A percentile compares a stretch with the other conserved stretches of the same genome.
phyloP scores from a whole-genome alignment of 169 alveolate species.

The Cyclospora cayetanensis region DNA sequence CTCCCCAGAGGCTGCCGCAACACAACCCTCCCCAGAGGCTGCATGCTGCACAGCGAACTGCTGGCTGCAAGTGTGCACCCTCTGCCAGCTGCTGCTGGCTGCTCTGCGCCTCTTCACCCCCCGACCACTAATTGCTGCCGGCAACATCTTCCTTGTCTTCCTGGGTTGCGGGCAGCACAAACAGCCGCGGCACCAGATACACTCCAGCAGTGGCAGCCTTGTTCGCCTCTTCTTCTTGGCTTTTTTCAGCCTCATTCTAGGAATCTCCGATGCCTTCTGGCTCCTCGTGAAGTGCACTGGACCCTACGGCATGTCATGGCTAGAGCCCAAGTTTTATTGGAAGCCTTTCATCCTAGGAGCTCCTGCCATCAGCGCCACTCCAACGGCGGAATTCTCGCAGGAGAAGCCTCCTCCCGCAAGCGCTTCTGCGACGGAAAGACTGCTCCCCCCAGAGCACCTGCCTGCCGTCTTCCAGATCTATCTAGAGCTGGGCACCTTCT shows the following conservation, averaged over 20 bases:
- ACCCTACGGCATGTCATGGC: constrained; percentile 63
- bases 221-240: constrained; percentile 44
- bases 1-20: no score
- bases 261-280: constrained; percentile 58
- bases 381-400: not conserved
- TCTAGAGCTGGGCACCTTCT: constrained; percentile 31
- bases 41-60: not conserved
- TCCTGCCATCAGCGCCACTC: not conserved
- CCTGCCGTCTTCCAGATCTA: constrained; percentile 62
- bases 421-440: not conserved
- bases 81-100: constrained; percentile 38
- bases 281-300: constrained; percentile 69
- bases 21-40: no score
- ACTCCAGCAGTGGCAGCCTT: constrained; percentile 6
- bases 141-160: constrained; percentile 53
- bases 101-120: constrained; percentile 51
- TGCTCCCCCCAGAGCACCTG: constrained; percentile 22
- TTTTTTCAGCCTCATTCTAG: constrained; percentile 29
- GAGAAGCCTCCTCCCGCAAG: not conserved
- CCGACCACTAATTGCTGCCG: constrained; percentile 43
- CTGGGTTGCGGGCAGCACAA: not conserved
- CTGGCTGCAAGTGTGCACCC: not conserved
- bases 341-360: not conserved
- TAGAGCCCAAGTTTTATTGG: constrained; percentile 70
- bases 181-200: not conserved